Evolutionary conservation across 805 yeast species (phyloP).

Genomic region (Candida stauntonica): DNA sequence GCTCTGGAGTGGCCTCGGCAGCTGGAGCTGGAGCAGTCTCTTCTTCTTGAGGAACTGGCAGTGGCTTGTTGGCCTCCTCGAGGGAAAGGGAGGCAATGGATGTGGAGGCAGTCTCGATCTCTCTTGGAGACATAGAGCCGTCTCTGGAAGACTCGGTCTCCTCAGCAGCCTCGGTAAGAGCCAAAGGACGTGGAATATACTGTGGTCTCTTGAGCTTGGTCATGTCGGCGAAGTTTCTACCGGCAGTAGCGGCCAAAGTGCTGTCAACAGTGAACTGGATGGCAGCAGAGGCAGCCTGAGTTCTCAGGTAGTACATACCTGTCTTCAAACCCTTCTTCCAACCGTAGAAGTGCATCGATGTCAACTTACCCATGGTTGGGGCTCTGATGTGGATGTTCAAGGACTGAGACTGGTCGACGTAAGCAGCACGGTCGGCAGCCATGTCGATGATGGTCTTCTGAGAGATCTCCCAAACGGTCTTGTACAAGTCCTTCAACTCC

Average conservation of each 20-base stretch:
- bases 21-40: constrained; percentile 14
- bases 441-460: constrained; percentile 70
- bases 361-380: constrained; percentile 95
- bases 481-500: constrained; percentile 64
- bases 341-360: constrained; percentile 97
- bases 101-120: constrained; percentile 32
- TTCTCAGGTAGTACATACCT: constrained; percentile 96
- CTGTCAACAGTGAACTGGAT: constrained; percentile 78
- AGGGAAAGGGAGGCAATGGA: constrained; percentile 39
- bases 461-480: constrained; percentile 87
- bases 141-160: constrained; percentile 22
- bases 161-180: constrained; percentile 7
- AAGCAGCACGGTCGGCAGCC: constrained; percentile 88
- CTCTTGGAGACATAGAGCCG: constrained; percentile 30
- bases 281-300: constrained; percentile 96
- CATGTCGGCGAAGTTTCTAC: constrained; percentile 39
- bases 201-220: constrained; percentile 35
- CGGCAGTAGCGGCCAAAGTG: constrained; percentile 96
- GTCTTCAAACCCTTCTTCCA: constrained; percentile 99
- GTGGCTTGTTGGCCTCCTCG: constrained; percentile 30
- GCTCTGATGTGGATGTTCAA: constrained; percentile 82
- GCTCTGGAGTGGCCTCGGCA: constrained; percentile 10
- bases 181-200: constrained; percentile 28
- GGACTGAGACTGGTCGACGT: constrained; percentile 89
- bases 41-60: constrained; percentile 28